phyloP scores from a whole-genome alignment of 2,329 filamentous ascomycete genomes.

The Huntiella decipiens region DNA sequence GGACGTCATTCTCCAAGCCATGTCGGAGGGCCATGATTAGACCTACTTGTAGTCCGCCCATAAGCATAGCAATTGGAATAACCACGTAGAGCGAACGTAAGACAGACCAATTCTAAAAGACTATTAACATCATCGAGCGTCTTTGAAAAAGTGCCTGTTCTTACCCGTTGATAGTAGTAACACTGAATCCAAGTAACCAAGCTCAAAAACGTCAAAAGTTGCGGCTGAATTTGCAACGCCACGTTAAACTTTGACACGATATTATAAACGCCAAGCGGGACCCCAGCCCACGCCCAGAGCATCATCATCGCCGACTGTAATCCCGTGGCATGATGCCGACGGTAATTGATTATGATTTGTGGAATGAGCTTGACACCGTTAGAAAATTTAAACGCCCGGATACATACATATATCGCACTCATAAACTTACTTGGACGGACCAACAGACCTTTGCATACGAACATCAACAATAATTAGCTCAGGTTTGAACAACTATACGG shows the following conservation, averaged over 20 bases:
- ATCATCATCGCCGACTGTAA: conserved; percentile 55
- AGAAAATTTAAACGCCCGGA: neutral
- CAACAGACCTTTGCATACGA: conserved; percentile 30
- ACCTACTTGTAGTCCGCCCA: conserved; percentile 39
- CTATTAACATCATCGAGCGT: neutral
- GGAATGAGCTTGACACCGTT: conserved; percentile 35
- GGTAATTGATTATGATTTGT: conserved; percentile 50
- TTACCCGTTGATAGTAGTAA: conserved; percentile 23
- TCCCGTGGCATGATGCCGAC: conserved; percentile 44
- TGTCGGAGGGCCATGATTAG: conserved; percentile 38
- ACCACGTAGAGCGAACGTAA: conserved; percentile 29
- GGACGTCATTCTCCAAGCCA: conserved; percentile 23
- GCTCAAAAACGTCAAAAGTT: conserved; percentile 25
- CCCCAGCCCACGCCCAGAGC: conserved; percentile 47
- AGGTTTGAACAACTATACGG: neutral
- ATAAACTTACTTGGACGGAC: conserved; percentile 36
- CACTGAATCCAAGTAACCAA: conserved; percentile 26
- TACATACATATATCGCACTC: no score
- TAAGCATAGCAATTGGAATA: conserved; percentile 29
- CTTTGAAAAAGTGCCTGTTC: conserved; percentile 11
- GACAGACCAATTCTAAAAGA: conserved; percentile 30
- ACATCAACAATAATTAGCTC: neutral
- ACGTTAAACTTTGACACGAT: conserved; percentile 24
- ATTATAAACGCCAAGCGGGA: conserved; percentile 40
- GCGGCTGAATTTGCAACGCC: conserved; percentile 24